Conservation (phyloP, 2,329 filamentous ascomycete species). For the Aspergillus ochraceoroseus region DNA sequence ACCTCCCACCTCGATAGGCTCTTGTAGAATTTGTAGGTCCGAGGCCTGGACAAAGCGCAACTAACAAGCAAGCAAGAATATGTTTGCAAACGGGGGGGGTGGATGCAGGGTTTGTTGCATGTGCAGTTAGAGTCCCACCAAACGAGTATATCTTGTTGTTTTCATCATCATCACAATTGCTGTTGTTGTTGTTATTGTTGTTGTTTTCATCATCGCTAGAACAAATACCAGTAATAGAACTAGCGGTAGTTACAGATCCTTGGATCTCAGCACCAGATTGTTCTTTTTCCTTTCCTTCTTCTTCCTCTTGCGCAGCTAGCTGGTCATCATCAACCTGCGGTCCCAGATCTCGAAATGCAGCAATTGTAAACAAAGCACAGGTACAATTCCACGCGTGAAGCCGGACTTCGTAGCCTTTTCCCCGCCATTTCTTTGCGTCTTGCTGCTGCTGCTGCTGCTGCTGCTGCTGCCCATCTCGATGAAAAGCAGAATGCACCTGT, state of each 20-base stretch:
- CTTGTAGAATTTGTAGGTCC: too few relatives aligned
- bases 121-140: slow-evolving; percentile 37
- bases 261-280: too few relatives aligned
- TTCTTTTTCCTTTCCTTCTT: too few relatives aligned
- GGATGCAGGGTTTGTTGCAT: slow-evolving; percentile 14
- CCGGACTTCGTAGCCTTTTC: slow-evolving; percentile 62
- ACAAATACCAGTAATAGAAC: too few relatives aligned
- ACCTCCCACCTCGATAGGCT: slow-evolving; percentile 39
- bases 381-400: slow-evolving; percentile 79
- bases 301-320: too few relatives aligned
- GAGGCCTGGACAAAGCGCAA: slow-evolving; percentile 57
- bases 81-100: slow-evolving; percentile 68
- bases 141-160: slow-evolving; percentile 28
- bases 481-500: too few relatives aligned
- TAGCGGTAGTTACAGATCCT: too few relatives aligned
- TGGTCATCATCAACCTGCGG: too few relatives aligned
- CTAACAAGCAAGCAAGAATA: slow-evolving; percentile 74
- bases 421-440: slow-evolving; percentile 20
- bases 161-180: neutral
- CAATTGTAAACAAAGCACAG: slow-evolving; percentile 77
- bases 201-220: neutral
- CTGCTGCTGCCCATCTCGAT: too few relatives aligned
- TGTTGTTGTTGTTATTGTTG: slow-evolving; percentile 13
- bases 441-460: slow-evolving; percentile 18
- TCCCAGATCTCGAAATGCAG: slow-evolving; percentile 55